Evolutionary conservation across 2,329 filamentous ascomycete genomes (phyloP).

Genomic region (Cytospora chrysosperma): DNA sequence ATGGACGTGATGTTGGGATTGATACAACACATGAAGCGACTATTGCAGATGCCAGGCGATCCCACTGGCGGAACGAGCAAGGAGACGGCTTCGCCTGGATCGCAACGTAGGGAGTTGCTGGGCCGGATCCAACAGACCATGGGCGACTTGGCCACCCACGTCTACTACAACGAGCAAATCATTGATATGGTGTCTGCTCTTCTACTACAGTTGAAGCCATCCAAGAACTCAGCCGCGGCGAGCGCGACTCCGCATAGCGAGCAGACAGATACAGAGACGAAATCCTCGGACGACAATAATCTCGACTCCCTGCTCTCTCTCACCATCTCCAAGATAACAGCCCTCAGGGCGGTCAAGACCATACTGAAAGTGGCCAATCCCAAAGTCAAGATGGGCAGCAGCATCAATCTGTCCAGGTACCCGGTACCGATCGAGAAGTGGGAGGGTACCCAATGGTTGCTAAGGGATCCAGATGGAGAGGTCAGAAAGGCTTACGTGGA

Average conservation of each 20-base stretch:
- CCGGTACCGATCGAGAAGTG: constrained; percentile 79
- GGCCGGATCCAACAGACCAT: constrained; percentile 76
- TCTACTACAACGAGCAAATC: constrained; percentile 96
- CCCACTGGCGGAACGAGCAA: constrained; percentile 33
- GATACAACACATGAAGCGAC: constrained; percentile 75
- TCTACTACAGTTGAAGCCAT: constrained; percentile 72
- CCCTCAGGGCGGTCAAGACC: constrained; percentile 76
- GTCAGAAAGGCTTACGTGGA: constrained; percentile 86
- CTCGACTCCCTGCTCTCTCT: constrained; percentile 54
- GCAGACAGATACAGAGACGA: constrained; percentile 45
- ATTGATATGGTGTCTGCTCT: constrained; percentile 89
- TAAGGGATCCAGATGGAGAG: constrained; percentile 73
- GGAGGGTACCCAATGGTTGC: constrained; percentile 95
- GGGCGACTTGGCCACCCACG: constrained; percentile 86
- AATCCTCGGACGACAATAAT: constrained; percentile 40
- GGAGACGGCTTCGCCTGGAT: constrained; percentile 33
- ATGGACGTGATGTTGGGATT: constrained; percentile 91
- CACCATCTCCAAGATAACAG: constrained; percentile 57
- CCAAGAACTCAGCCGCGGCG: constrained; percentile 41
- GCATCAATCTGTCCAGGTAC: constrained; percentile 66
- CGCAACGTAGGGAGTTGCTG: constrained; percentile 65
- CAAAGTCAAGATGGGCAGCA: constrained; percentile 56
- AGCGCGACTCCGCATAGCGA: constrained; percentile 47
- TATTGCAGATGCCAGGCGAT: constrained; percentile 64
- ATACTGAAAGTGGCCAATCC: constrained; percentile 81